Evolutionary conservation across 495 filamentous ascomycete species (phyloP), one percentile per base, ranked within the genome.

Genomic region (Annulohypoxylon stygium): DNA sequence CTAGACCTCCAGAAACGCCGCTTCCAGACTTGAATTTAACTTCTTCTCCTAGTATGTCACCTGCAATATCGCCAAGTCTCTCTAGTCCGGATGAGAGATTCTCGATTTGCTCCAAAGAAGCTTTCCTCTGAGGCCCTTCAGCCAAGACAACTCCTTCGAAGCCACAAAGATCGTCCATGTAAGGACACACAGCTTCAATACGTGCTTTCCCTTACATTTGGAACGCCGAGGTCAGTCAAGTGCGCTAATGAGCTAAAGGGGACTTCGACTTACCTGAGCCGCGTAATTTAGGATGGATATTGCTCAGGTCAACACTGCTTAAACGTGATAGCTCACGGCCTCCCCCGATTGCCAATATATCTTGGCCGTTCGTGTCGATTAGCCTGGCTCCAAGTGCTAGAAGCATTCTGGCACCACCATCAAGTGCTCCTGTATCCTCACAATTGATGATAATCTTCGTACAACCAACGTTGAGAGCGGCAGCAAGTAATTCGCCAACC

Each of bases 391-490:
- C 61, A 16, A 63, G 47, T 37, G 45, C 61, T 11, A 25, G 30
- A 53, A 63, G 61, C 45, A 63, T 63, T 53, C 61, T 45, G 10
- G 47, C 47, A 7, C 61, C 61, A 2, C 47, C 61, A 53, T 63
- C 61, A n/a, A 33, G 11, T 8, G n/a, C 47, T 14, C 2, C 12
- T 0, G 18, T 25, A 6, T 48, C 16, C 5, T 20, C 47, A 16
- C 43, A 39, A 7, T 1, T 2, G 23, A 63, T 2, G 8, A 63
- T 30, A 14, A 63, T 51, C 26, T 53, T 51, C n/a, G 26, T 63
- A 23, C 33, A 63, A 2, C 45, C 61, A 7, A 34, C n/a, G n/a
- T 63, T 45, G 0, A 63, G 61, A 5, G 47, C 61, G 3, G 26
- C 14, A 2, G 2, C 4, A 14, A 63, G 1, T 18, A 50, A 8